phyloP scores from a whole-genome alignment of 176 grass and related monocot species.

The Poa annua region DNA sequence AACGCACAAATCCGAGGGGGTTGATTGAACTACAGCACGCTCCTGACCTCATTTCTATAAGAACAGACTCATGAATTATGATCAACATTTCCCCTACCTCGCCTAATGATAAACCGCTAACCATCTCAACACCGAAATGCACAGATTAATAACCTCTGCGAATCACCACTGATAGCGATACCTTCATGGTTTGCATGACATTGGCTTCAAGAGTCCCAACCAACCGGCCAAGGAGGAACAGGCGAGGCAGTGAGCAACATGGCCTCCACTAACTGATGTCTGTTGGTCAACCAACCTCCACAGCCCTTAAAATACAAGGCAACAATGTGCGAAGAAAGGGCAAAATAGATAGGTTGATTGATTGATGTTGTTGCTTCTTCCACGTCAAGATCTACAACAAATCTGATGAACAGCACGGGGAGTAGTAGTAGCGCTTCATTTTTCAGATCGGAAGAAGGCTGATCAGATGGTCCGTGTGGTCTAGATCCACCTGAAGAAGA shows the following conservation, averaged over 20 bases:
- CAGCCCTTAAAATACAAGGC: not conserved
- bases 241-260: conserved; percentile 23
- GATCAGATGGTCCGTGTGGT: not conserved
- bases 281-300: conserved; percentile 2
- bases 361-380: not conserved
- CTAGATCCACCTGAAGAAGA: conserved; percentile 1
- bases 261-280: conserved; percentile 26
- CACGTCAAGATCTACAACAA: not conserved
- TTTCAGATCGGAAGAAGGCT: not conserved
- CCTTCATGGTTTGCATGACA: not conserved
- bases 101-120: not conserved
- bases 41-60: too few species aligned
- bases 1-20: not conserved
- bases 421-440: not conserved
- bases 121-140: not conserved
- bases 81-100: not conserved
- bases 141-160: not conserved
- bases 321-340: not conserved
- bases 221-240: not conserved
- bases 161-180: not conserved
- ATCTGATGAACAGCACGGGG: too few species aligned
- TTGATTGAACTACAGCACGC: not conserved
- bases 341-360: not conserved
- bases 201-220: not conserved
- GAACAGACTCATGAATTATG: not conserved